Percentiles rank a stretch among this genome's conserved stretches.
These are phyloP conservation scores for Corniculantispora saksenae DNA, from an alignment of 2,329 filamentous ascomycete genomes.

Conservation along the genomic window DNA sequence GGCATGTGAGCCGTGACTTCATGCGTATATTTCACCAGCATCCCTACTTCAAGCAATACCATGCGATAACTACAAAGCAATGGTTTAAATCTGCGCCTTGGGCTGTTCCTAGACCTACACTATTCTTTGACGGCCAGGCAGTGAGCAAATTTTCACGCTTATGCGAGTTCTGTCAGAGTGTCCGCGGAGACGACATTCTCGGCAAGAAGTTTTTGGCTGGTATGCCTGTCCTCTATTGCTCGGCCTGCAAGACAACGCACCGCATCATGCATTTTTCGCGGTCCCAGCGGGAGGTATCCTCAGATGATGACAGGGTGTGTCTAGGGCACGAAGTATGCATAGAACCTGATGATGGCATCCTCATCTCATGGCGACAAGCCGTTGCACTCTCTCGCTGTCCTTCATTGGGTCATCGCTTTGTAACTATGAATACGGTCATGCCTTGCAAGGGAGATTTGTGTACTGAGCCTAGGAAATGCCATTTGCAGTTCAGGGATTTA, in stretches of 20 bases:
- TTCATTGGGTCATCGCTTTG: neutral
- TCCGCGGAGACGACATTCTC: neutral
- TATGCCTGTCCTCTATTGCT: neutral
- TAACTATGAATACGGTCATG: neutral
- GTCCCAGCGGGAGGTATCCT: neutral
- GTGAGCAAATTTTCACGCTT: neutral
- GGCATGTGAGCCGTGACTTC: constrained; percentile 1
- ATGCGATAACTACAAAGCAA: neutral
- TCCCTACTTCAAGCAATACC: neutral
- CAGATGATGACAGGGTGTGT: neutral
- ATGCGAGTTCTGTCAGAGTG: neutral
- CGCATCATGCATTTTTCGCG: neutral
- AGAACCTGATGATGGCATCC: neutral
- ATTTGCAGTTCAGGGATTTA: neutral
- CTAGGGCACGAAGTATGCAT: neutral
- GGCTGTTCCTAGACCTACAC: neutral
- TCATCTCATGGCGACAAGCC: neutral
- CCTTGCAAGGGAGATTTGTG: neutral
- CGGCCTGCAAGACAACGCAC: neutral
- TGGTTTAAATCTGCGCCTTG: neutral
- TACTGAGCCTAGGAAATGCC: neutral
- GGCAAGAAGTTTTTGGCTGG: neutral
- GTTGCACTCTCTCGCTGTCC: neutral
- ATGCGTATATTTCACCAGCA: constrained; percentile 13
- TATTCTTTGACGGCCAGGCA: neutral